A percentile compares a stretch with the other conserved stretches of the same genome.
Conservation (phyloP, 1,284 basidiomycete species). For the Cronartium ribicola region DNA sequence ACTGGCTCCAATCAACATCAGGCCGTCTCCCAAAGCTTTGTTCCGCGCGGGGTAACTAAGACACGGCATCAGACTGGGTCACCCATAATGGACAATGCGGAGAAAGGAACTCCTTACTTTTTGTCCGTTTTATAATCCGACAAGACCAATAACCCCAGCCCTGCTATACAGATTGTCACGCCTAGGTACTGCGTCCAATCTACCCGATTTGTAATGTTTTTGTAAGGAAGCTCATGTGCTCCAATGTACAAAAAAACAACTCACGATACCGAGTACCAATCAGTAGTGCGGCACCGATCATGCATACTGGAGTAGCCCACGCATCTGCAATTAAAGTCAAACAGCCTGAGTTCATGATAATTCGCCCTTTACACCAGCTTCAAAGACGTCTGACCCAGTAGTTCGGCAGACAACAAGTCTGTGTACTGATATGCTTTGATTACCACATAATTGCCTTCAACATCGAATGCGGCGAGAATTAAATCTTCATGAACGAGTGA, state of each 20-base stretch:
- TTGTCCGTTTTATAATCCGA: slow-evolving; percentile 55
- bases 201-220: slow-evolving; percentile 24
- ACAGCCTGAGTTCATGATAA: neutral
- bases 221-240: neutral
- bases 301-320: slow-evolving; percentile 79
- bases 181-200: slow-evolving; percentile 56
- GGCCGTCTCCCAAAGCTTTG: slow-evolving; percentile 72
- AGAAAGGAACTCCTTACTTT: slow-evolving; percentile 49
- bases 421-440: slow-evolving; percentile 83
- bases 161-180: slow-evolving; percentile 66
- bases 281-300: slow-evolving; percentile 74
- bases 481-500: neutral
- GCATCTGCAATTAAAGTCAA: slow-evolving; percentile 50
- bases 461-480: slow-evolving; percentile 48
- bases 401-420: slow-evolving; percentile 75
- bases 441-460: slow-evolving; percentile 77
- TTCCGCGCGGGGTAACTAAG: slow-evolving; percentile 48
- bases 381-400: slow-evolving; percentile 68
- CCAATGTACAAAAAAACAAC: slow-evolving; percentile 58
- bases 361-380: neutral
- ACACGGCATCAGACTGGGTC: neutral
- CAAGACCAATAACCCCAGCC: slow-evolving; percentile 69
- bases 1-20: slow-evolving; percentile 77
- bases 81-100: slow-evolving; percentile 48
- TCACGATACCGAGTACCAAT: slow-evolving; percentile 72